Conservation (phyloP, 768 basidiomycete species). For the Rhizopogon sp. region DNA sequence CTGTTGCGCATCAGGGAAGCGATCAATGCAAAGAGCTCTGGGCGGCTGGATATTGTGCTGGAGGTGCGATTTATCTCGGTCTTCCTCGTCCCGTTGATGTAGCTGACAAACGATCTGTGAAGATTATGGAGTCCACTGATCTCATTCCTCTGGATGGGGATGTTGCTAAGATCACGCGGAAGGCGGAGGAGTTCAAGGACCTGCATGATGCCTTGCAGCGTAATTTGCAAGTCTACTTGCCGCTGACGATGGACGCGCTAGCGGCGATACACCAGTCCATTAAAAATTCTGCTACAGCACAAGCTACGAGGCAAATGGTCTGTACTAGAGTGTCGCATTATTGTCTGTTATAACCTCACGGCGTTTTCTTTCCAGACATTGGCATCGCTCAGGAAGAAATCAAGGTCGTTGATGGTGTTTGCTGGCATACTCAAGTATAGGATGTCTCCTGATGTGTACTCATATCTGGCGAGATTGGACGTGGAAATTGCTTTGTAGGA, state of each 20-base stretch:
- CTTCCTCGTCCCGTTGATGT: not conserved
- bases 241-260: constrained; percentile 89
- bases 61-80: constrained; percentile 47
- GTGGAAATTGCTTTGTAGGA: constrained; percentile 74
- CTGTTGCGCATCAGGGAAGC: constrained; percentile 80
- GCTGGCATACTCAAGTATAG: constrained; percentile 85
- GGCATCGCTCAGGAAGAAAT: constrained; percentile 66
- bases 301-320: constrained; percentile 75
- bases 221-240: constrained; percentile 84
- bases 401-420: constrained; percentile 83
- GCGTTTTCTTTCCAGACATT: constrained; percentile 45
- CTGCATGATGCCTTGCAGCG: constrained; percentile 82
- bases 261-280: constrained; percentile 74
- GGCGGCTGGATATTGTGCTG: constrained; percentile 71
- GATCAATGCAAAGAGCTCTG: constrained; percentile 66
- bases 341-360: constrained; percentile 12
- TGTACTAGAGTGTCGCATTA: constrained; percentile 20
- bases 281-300: constrained; percentile 67
- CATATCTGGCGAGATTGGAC: constrained; percentile 78
- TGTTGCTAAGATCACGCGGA: constrained; percentile 75
- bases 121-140: constrained; percentile 86
- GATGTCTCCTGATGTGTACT: constrained; percentile 87
- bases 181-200: constrained; percentile 87
- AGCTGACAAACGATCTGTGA: not conserved
- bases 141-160: constrained; percentile 87